Evolutionary conservation across 2,329 filamentous ascomycete genomes (phyloP).

Genomic region (Colletotrichum spinosum): DNA sequence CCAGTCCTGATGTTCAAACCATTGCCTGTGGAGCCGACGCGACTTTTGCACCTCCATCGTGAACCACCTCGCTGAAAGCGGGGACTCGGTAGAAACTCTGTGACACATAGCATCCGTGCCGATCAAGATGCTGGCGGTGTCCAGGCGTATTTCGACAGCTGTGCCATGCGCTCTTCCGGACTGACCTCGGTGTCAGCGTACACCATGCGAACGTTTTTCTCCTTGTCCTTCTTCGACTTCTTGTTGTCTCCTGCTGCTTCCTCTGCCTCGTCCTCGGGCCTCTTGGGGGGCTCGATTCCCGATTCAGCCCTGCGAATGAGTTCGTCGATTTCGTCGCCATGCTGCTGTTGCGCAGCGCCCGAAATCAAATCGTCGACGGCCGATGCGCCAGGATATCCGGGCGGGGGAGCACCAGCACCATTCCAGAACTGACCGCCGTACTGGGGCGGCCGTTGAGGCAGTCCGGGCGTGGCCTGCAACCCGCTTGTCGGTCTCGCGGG

Average conservation of each 20-base stretch:
- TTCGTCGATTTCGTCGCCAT: conserved; percentile 72
- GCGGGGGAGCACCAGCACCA: conserved; percentile 41
- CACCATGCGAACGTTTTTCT: conserved; percentile 77
- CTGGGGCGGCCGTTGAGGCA: conserved; percentile 59
- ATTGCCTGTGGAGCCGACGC: not conserved
- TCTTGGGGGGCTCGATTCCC: conserved; percentile 64
- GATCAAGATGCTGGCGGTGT: conserved; percentile 50
- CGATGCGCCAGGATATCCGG: conserved; percentile 49
- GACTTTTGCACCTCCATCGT: not conserved
- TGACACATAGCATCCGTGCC: not conserved
- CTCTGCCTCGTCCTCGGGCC: conserved; percentile 50
- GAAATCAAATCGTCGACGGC: conserved; percentile 50
- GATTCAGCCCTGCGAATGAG: conserved; percentile 74
- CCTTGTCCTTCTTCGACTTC: conserved; percentile 75
- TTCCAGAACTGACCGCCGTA: conserved; percentile 48
- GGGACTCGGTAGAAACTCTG: not conserved
- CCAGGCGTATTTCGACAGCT: conserved; percentile 80
- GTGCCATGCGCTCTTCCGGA: conserved; percentile 90
- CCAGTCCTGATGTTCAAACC: conserved; percentile 20
- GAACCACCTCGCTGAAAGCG: not conserved
- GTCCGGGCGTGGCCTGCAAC: conserved; percentile 51
- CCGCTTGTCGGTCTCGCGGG: conserved; percentile 59
- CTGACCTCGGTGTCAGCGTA: conserved; percentile 85
- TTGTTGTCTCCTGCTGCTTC: conserved; percentile 68
- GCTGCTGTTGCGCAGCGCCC: conserved; percentile 53